phyloP scores from a whole-genome alignment of 352 stramenopile species.

The Phytopythium litorale region DNA sequence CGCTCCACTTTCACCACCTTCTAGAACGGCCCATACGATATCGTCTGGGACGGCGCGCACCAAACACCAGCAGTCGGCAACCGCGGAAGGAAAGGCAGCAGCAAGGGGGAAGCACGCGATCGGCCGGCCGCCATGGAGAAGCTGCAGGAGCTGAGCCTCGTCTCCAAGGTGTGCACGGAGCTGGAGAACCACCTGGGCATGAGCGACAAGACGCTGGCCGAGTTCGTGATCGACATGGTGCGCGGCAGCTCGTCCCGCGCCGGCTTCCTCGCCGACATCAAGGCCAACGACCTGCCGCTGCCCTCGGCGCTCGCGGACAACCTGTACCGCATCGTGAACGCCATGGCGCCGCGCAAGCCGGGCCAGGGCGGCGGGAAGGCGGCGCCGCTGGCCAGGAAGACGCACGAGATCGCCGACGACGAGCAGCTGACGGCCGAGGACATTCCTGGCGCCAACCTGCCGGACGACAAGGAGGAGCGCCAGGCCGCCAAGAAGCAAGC shows the following conservation, averaged over 20 bases:
- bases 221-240: conserved; percentile 94
- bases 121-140: conserved; percentile 59
- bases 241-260: conserved; percentile 63
- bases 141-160: conserved; percentile 83
- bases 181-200: conserved; percentile 93
- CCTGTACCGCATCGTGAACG: conserved; percentile 77
- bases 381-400: conserved; percentile 9
- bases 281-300: conserved; percentile 59
- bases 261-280: conserved; percentile 55
- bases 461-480: conserved; percentile 21
- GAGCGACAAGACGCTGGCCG: conserved; percentile 95
- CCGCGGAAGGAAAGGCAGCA: neutral
- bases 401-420: conserved; percentile 48
- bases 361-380: conserved; percentile 2
- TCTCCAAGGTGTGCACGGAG: conserved; percentile 88
- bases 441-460: conserved; percentile 39
- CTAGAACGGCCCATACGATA: conserved; percentile 1
- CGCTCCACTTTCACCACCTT: neutral
- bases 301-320: conserved; percentile 64
- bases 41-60: neutral
- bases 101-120: too few relatives aligned
- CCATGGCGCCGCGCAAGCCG: conserved; percentile 61
- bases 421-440: conserved; percentile 66
- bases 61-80: neutral
- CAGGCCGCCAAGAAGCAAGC: neutral